Conservation (phyloP, 2,329 filamentous ascomycete genomes). For the Fusarium udum region DNA sequence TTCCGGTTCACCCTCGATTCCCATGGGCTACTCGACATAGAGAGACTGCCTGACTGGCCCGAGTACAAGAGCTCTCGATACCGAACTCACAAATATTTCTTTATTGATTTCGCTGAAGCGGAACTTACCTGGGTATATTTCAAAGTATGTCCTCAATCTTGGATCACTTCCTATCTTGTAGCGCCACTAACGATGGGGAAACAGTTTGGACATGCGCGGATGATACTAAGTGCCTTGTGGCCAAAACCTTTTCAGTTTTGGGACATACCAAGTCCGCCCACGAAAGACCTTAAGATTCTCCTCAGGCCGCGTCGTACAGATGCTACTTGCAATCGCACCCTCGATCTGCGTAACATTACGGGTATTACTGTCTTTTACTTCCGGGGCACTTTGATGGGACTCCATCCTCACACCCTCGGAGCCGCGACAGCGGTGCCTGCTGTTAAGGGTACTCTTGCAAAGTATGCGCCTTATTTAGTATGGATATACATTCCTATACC, state of each 20-base stretch:
- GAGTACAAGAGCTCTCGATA: neutral
- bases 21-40: neutral
- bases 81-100: neutral
- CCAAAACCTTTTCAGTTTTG: neutral
- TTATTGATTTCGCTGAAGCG: neutral
- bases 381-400: neutral
- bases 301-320: neutral
- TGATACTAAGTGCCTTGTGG: neutral
- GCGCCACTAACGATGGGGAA: neutral
- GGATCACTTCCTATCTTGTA: neutral
- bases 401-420: neutral
- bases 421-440: neutral
- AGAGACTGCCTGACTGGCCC: neutral
- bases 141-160: neutral
- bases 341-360: neutral
- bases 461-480: neutral
- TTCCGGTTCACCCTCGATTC: neutral
- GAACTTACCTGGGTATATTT: neutral
- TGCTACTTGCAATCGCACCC: neutral
- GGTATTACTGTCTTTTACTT: neutral
- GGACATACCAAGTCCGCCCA: neutral
- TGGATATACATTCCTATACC: slow-evolving; percentile 1
- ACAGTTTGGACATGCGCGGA: neutral
- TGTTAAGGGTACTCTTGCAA: neutral
- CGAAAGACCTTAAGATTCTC: neutral